Conservation (phyloP, 2,329 filamentous ascomycete species). For the Didymella segeticola region DNA sequence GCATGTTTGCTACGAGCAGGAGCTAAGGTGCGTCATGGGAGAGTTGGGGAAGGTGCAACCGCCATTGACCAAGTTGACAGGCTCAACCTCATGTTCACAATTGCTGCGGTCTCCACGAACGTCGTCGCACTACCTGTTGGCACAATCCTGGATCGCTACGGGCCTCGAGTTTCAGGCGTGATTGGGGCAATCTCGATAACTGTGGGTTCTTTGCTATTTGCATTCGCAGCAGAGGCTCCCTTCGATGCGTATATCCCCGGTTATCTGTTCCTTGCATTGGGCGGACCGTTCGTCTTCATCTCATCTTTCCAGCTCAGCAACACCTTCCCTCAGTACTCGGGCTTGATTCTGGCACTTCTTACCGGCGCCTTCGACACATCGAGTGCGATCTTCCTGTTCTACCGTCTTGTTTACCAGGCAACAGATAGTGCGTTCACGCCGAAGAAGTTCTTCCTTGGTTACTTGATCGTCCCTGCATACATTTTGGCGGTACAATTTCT, state of each 20-base stretch:
- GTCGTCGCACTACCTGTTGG: slow-evolving; percentile 85
- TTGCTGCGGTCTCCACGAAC: slow-evolving; percentile 87
- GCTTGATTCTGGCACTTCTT: slow-evolving; percentile 57
- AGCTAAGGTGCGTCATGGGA: slow-evolving; percentile 57
- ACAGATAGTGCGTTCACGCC: slow-evolving; percentile 52
- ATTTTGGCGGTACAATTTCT: slow-evolving; percentile 54
- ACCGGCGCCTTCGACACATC: slow-evolving; percentile 60
- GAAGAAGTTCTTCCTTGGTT: slow-evolving; percentile 59
- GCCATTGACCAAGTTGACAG: slow-evolving; percentile 54
- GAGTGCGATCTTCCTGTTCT: slow-evolving; percentile 57
- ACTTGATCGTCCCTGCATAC: slow-evolving; percentile 55
- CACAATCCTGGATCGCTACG: slow-evolving; percentile 81
- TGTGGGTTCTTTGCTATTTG: slow-evolving; percentile 74
- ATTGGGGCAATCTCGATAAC: slow-evolving; percentile 73
- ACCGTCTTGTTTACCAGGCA: slow-evolving; percentile 55
- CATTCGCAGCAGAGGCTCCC: slow-evolving; percentile 67
- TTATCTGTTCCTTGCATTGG: slow-evolving; percentile 58
- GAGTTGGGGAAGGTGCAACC: slow-evolving; percentile 57
- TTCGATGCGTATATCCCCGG: slow-evolving; percentile 71
- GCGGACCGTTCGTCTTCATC: slow-evolving; percentile 60
- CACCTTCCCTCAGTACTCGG: slow-evolving; percentile 58
- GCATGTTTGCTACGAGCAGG: slow-evolving; percentile 49
- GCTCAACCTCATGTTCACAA: slow-evolving; percentile 91
- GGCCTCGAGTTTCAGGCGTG: slow-evolving; percentile 77
- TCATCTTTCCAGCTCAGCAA: slow-evolving; percentile 60